Conservation (phyloP, 2,329 filamentous ascomycete genomes). For the Stachybotrys elegans region DNA sequence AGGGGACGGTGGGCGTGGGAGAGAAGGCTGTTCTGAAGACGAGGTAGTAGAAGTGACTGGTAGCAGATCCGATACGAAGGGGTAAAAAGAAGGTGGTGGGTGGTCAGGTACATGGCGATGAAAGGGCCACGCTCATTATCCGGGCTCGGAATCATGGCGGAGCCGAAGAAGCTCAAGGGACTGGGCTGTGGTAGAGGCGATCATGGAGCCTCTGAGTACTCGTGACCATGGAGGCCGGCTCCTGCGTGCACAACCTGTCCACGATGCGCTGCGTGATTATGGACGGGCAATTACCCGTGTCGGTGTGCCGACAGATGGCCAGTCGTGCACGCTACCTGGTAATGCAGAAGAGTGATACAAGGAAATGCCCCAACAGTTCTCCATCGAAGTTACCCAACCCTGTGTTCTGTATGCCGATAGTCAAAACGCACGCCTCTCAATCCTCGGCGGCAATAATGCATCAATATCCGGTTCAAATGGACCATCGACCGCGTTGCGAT, state of each 20-base stretch:
- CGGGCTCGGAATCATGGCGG: conserved; percentile 32
- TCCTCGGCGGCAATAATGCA: too few relatives aligned
- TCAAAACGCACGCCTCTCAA: too few relatives aligned
- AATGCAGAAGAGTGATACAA: too few relatives aligned
- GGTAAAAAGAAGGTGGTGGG: neutral
- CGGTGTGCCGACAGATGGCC: too few relatives aligned
- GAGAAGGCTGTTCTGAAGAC: too few relatives aligned
- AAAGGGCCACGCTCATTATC: conserved; percentile 17
- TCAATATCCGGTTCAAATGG: too few relatives aligned
- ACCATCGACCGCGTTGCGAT: too few relatives aligned
- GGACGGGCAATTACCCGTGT: too few relatives aligned
- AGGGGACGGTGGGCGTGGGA: neutral
- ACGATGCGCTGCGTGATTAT: conserved; percentile 3
- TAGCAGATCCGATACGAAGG: neutral
- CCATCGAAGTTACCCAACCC: too few relatives aligned
- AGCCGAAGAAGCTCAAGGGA: conserved; percentile 36
- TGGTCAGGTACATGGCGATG: conserved; percentile 2
- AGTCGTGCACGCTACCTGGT: too few relatives aligned
- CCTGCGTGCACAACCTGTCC: conserved; percentile 56
- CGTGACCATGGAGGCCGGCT: conserved; percentile 55
- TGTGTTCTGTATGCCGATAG: too few relatives aligned
- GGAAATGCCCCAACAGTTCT: too few relatives aligned
- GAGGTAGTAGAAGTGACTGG: conserved; percentile 11
- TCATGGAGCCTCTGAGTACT: conserved; percentile 41
- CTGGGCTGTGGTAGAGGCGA: conserved; percentile 25